Evolutionary conservation across 2,329 filamentous ascomycete species (phyloP), one percentile per base, ranked within the genome.

Genomic region (Fusarium tjaetaba): DNA sequence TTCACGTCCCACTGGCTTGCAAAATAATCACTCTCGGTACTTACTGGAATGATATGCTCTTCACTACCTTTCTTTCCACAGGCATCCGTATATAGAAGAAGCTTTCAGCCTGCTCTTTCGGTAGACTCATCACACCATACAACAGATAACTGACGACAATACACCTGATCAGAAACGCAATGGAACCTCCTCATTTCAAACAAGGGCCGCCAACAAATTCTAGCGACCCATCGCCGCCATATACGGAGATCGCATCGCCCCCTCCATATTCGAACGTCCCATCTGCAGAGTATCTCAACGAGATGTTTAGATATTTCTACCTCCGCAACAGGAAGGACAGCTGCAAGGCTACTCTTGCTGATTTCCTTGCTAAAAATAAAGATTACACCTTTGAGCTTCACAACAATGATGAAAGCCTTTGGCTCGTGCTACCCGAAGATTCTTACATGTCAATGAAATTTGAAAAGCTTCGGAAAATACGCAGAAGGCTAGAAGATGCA

Each of bases 271-370:
- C 42, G 1, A 3, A 5, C 0, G 24, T 0, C 1, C 24, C 11
- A 20, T 13, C 42, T 1, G 7, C 16, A 26, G 42, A 26, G 9
- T 3, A 26, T 26, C 1, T 45, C 16, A 45, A 26, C 11, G 11
- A 45, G 42, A 26, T 4, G 42, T 45, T 45, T 16, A 45, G n/a
- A 45, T 26, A 9, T 24, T 2, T 26, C 5, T 26, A 26, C n/a
- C n/a, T 45, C 8, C 4, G 7, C 10, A 18, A 18, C 4, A 11
- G 1, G 14, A 42, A 5, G 15, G n/a, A 24, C 11, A 16, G 2
- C 16, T 18, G 42, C n/a, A 26, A 0, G 10, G 0, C 42, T 15
- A 0, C n/a, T 0, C n/a, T 43, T 24, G 0, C 2, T 24, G n/a
- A 26, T 11, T 45, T 26, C 11, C 6, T 18, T 26, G n/a, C n/a